Base-by-base conservation (phyloP, 2,329 filamentous ascomycete genomes). In the Bipolaris oryzae region DNA sequence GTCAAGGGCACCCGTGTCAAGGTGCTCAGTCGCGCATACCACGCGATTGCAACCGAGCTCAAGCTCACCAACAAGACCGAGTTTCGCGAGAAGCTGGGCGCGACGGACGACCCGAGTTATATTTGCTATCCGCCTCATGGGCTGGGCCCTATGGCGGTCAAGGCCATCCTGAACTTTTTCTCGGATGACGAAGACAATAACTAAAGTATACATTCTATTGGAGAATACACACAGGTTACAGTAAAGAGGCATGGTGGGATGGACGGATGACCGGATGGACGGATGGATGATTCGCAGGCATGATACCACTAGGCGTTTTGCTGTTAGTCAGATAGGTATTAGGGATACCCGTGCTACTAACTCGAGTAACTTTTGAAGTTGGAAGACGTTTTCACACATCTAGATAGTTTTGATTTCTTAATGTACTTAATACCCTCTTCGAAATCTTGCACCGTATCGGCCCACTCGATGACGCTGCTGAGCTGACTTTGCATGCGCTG, bases 1-100 rank as follows among this genome's bases (percentile, higher is more conserved):
- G 82, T 97, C 63, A 87, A 89, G 71, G 91, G 91, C 38, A 81
- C 92, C 48, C 87, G 91, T 63, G 89, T 93, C 58, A 91, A 88
- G 79, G 88, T 96, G 74, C 80, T 97, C 54, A 87, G 88, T 68
- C 89, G 88, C 68, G 92, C 91, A 0, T 97, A 97, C 79, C 87
- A 89, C 66, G 86, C 90, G 3, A 79, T 96, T 45, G 89, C 91
- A 39, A 90, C 90, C 69, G 91, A 93, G 74, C 86, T 96, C 66
- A 89, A 90, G 66, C 82, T 96, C 62, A 89, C 88, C 43, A 87
- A 89, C 72, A 96, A 96, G 85, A 89, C 86, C 51, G 92, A 93
- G 74, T 97, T 97, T 80, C 83, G 93, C 58, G 89, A 91, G 79
- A 97, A 97, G 83, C 86, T 97, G 74, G 93, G 93, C 50, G 90